phyloP scores from a whole-genome alignment of 2,329 filamentous ascomycete species.

The Botrytis cinerea region DNA sequence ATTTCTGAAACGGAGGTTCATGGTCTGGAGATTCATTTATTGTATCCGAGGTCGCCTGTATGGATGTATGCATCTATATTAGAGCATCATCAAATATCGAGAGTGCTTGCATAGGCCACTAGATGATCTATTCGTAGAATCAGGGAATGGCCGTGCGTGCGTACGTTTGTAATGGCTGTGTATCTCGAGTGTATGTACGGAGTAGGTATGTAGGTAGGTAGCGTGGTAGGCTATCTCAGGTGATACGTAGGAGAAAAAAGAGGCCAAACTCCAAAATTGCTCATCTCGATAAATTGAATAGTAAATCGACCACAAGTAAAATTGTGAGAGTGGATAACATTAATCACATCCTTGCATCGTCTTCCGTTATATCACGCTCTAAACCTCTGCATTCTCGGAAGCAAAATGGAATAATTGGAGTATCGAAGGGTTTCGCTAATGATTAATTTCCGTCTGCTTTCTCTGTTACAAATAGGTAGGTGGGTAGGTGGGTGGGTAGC shows the following conservation, averaged over 20 bases:
- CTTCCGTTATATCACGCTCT: too few relatives aligned
- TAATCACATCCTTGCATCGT: too few relatives aligned
- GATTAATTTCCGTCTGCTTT: too few relatives aligned
- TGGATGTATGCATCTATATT: not conserved
- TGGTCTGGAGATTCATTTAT: too few relatives aligned
- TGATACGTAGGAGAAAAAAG: not conserved
- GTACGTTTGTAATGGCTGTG: not conserved
- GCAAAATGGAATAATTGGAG: too few relatives aligned
- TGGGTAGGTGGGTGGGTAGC: not conserved
- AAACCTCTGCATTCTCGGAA: too few relatives aligned
- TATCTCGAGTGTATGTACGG: too few relatives aligned
- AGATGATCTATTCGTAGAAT: conserved; percentile 7
- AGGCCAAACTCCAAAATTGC: too few relatives aligned
- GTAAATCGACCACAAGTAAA: not conserved
- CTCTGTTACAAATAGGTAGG: not conserved
- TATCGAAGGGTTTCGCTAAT: too few relatives aligned
- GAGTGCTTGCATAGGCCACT: not conserved
- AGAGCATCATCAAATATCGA: conserved; percentile 6
- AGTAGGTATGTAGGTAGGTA: not conserved
- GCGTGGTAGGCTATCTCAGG: too few relatives aligned
- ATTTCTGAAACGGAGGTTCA: not conserved
- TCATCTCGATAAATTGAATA: not conserved
- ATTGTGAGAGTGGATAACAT: not conserved
- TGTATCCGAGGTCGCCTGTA: conserved; percentile 10
- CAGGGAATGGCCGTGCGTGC: not conserved